Evolutionary conservation across 208 protist genomes (phyloP).

Genomic region (Leishmania tarentolae): DNA sequence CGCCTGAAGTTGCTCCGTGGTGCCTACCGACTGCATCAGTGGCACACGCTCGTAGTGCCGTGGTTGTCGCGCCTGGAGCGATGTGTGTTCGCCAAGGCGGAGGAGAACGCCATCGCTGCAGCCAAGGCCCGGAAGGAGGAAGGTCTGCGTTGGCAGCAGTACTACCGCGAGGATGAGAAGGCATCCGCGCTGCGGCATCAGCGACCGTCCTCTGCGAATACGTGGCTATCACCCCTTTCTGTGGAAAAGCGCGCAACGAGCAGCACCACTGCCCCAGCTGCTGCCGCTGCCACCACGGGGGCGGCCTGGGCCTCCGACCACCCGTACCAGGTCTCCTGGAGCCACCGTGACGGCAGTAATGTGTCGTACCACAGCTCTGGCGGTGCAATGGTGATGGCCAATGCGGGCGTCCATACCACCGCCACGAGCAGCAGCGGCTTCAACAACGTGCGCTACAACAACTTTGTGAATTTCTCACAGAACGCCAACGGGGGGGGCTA

Average conservation of each 20-base stretch:
- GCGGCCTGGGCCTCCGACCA: conserved; percentile 20
- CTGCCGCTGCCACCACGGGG: neutral
- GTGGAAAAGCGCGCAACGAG: conserved; percentile 17
- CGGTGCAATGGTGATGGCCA: neutral
- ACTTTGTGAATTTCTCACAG: conserved; percentile 29
- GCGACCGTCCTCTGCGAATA: conserved; percentile 11
- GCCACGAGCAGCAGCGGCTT: conserved; percentile 11
- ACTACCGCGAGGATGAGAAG: conserved; percentile 38
- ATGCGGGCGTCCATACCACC: neutral
- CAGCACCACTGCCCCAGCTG: neutral
- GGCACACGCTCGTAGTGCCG: conserved; percentile 30
- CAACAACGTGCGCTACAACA: conserved; percentile 21
- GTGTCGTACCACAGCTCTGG: neutral
- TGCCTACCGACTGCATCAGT: conserved; percentile 45
- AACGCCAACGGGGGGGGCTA: conserved; percentile 12
- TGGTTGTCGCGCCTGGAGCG: conserved; percentile 37
- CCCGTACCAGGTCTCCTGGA: conserved; percentile 16
- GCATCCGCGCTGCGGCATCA: conserved; percentile 16
- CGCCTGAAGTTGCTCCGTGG: conserved; percentile 25
- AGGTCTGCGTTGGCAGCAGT: conserved; percentile 37
- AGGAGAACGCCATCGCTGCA: conserved; percentile 8
- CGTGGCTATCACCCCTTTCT: conserved; percentile 35
- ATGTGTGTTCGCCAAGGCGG: conserved; percentile 16
- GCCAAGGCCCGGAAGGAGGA: conserved; percentile 31
- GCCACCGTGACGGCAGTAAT: neutral